Base-by-base conservation (phyloP, 129 eudicot genomes). In the Chrysanthemum makinoi region DNA sequence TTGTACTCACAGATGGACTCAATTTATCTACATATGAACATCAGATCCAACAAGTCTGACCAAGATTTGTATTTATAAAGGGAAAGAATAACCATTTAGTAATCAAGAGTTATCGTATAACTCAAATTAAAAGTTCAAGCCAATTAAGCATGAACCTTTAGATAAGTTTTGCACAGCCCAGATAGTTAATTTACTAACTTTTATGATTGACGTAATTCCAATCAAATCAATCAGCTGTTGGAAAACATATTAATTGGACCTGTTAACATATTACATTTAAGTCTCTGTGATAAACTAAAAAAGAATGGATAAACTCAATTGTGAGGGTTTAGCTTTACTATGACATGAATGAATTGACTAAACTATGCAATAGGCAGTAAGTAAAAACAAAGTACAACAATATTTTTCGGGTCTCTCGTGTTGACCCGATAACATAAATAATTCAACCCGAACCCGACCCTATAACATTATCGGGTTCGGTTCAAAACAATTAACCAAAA, bases 191-290 rank as follows among this genome's bases (percentile, higher is more conserved):
- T 50, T 43, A 56, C 82, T 70, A 72, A 90, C 99, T 97, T 94
- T 97, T 91, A 87, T 89, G 62, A 90, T 87, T 54, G 97, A 90
- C 33, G 98, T 94, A 71, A 94, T 79, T 77, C 97, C 98, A 63
- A 90, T 94, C 80, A 90, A 87, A 84, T 94, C 97, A 73, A 89
- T 97, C 72, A 87, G 80, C 80, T 87, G 88, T 53, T 73, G 82
- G 71, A 94, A 88, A 84, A 94, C 88, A 82, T 94, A 74, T 60
- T 83, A 92, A 72, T 87, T 87, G 95, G 2, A 81, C 88, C 96
- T 89, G 85, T 75, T 33, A 75, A 44, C 24, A 14, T 20, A 20
- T 68, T 28, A 30, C 39, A 3, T 20, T 20, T 1, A 20, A 20
- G 22, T 20, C 22, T 20, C 22, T 20, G 22, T 20, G 22, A 20